Evolutionary conservation across 2,329 filamentous ascomycete species (phyloP).

Genomic region (Penicillium fuscoglaucum): DNA sequence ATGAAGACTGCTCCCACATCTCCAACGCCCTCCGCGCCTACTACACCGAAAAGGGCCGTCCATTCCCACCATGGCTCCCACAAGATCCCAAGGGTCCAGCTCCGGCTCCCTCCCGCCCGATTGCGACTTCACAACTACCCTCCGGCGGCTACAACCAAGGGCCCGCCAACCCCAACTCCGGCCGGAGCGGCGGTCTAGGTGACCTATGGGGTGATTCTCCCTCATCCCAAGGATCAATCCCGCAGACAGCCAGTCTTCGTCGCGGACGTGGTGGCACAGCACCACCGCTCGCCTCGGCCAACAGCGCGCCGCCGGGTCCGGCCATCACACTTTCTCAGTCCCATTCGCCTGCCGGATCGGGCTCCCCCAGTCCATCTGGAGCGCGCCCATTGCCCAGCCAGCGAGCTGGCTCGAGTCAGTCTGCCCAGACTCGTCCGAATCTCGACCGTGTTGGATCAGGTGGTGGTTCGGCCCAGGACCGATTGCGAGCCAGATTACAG

Average conservation of each 20-base stretch:
- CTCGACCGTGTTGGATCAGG: conserved; percentile 31
- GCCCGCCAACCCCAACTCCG: conserved; percentile 31
- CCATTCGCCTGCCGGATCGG: conserved; percentile 28
- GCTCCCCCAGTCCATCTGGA: conserved; percentile 27
- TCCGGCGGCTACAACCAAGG: conserved; percentile 32
- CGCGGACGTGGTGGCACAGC: conserved; percentile 34
- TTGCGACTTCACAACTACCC: conserved; percentile 56
- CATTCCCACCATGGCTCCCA: conserved; percentile 83
- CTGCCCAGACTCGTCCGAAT: conserved; percentile 36
- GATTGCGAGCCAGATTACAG: conserved; percentile 78
- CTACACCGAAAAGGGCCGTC: conserved; percentile 82
- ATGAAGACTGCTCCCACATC: conserved; percentile 87
- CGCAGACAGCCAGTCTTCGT: conserved; percentile 43
- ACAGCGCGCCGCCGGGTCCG: conserved; percentile 26
- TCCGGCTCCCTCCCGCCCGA: conserved; percentile 48
- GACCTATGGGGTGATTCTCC: conserved; percentile 59
- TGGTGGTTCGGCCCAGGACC: conserved; percentile 66
- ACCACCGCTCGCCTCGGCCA: conserved; percentile 22
- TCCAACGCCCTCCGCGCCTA: conserved; percentile 90
- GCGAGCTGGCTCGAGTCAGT: conserved; percentile 73
- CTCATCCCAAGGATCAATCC: conserved; percentile 28
- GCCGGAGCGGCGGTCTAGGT: conserved; percentile 48
- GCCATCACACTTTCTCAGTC: conserved; percentile 24
- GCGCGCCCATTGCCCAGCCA: conserved; percentile 70
- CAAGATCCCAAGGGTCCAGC: conserved; percentile 78